A percentile compares a stretch with the other conserved stretches of the same genome.
Evolutionary conservation across 106 monocot species (phyloP).

Genomic region (Phalaenopsis equestris): DNA sequence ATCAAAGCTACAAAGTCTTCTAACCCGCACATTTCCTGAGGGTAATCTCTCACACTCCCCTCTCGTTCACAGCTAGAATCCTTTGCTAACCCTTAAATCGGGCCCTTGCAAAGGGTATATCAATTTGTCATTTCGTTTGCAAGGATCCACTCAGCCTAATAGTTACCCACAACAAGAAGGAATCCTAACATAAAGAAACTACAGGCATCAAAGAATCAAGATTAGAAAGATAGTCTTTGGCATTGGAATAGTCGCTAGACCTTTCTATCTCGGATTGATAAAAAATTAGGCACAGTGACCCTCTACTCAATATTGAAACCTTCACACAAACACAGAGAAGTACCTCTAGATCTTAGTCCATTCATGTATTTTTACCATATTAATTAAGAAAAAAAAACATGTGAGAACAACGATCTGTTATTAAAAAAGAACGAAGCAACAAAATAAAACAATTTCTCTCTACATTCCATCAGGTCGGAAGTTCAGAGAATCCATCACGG

Average conservation of each 20-base stretch:
- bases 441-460: neutral
- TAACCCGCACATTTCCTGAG: neutral
- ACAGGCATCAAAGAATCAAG: neutral
- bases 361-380: neutral
- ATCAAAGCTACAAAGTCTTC: neutral
- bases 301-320: neutral
- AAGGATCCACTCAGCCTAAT: neutral
- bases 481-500: neutral
- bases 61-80: neutral
- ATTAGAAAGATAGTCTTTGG: neutral
- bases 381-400: neutral
- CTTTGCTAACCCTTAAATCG: neutral
- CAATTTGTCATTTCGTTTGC: neutral
- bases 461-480: neutral
- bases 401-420: neutral
- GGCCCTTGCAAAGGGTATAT: neutral
- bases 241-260: neutral
- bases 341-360: neutral
- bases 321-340: neutral
- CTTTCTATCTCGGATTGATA: neutral
- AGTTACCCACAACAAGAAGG: no score
- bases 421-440: neutral
- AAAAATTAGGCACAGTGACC: neutral
- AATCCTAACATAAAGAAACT: neutral
- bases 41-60: neutral